phyloP scores from a whole-genome alignment of 1,284 basidiomycete genomes.

The Cystobasidium sp. region DNA sequence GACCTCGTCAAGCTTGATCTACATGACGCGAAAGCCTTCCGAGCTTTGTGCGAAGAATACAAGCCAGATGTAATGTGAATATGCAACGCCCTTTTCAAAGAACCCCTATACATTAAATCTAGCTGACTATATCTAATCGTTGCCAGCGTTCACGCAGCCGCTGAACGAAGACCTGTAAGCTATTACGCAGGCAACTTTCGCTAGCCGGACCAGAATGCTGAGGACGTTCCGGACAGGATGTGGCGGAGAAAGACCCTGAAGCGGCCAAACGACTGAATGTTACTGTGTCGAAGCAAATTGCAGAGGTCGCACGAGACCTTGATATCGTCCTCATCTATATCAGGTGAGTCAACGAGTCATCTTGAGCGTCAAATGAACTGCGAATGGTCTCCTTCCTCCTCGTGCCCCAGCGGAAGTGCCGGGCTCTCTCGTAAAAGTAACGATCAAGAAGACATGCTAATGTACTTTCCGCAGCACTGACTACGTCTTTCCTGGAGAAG shows the following conservation, averaged over 20 bases:
- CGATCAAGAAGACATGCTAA: background rate
- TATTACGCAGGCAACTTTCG: slow-evolving; percentile 61
- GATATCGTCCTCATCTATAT: slow-evolving; percentile 72
- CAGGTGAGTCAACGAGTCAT: slow-evolving; percentile 65
- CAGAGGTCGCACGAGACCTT: slow-evolving; percentile 64
- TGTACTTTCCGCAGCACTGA: slow-evolving; percentile 60
- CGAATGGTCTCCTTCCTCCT: too few relatives aligned
- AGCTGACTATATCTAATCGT: background rate
- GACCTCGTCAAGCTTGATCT: slow-evolving; percentile 68
- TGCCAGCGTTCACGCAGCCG: slow-evolving; percentile 76
- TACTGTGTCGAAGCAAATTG: slow-evolving; percentile 67
- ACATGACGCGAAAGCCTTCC: slow-evolving; percentile 62
- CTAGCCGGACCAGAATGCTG: background rate
- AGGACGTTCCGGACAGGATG: background rate
- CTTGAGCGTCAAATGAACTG: too few relatives aligned
- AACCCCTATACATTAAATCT: background rate
- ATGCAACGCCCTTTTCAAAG: slow-evolving; percentile 50
- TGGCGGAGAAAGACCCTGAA: slow-evolving; percentile 64
- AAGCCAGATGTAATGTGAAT: slow-evolving; percentile 66
- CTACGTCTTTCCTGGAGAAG: slow-evolving; percentile 83
- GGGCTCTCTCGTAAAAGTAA: too few relatives aligned
- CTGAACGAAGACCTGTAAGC: slow-evolving; percentile 79
- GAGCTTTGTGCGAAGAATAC: slow-evolving; percentile 63
- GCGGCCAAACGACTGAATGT: slow-evolving; percentile 72
- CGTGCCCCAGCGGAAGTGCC: too few relatives aligned